Evolutionary conservation across 164 flowering plant species (phyloP).

Genomic region (Amborella trichopoda): DNA sequence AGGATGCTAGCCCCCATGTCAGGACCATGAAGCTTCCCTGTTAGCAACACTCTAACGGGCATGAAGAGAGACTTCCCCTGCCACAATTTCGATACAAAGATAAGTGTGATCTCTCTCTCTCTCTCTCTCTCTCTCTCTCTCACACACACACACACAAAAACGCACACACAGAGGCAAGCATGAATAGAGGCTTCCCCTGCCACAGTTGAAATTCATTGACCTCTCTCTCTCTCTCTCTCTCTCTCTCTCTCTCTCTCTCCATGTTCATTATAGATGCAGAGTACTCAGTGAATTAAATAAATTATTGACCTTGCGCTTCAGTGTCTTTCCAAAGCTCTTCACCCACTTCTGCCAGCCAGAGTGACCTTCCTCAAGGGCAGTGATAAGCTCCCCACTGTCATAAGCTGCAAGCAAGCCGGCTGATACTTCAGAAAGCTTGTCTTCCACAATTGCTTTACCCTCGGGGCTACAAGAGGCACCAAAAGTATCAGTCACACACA

Average conservation of each 20-base stretch:
- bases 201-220: too few relatives aligned
- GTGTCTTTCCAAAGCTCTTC: conserved; percentile 74
- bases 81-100: too few relatives aligned
- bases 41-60: conserved; percentile 83
- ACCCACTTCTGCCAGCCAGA: conserved; percentile 93
- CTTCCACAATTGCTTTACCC: conserved; percentile 58
- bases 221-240: too few relatives aligned
- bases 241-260: too few relatives aligned
- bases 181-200: too few relatives aligned
- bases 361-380: conserved; percentile 72
- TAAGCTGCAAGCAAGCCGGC: conserved; percentile 60
- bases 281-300: too few relatives aligned
- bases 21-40: conserved; percentile 97
- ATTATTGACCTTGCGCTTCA: conserved; percentile 82
- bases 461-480: conserved; percentile 46
- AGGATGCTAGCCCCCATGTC: conserved; percentile 62
- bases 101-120: too few relatives aligned
- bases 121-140: too few relatives aligned
- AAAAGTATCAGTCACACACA: neutral
- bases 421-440: conserved; percentile 68
- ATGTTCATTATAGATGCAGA: too few relatives aligned
- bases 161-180: too few relatives aligned
- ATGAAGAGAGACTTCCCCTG: conserved; percentile 96
- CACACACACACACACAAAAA: too few relatives aligned
- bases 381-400: conserved; percentile 66